Evolutionary conservation across 192 early-diverging fungal species (phyloP).

Genomic region (Martensiomyces pterosporus): DNA sequence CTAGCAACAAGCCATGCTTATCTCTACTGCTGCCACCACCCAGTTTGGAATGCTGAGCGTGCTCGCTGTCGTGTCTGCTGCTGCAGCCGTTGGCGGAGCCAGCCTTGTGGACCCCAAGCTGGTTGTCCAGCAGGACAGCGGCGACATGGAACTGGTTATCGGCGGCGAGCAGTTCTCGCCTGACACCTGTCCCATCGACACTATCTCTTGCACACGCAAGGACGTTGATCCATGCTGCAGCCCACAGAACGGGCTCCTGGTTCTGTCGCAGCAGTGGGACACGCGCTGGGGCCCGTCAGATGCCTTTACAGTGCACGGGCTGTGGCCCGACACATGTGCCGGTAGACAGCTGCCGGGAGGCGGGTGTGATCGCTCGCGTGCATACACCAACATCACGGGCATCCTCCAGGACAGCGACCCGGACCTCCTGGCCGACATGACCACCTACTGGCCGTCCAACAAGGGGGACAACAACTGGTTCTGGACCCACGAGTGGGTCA

Average conservation of each 20-base stretch:
- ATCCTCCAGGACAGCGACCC: slow-evolving; percentile 47
- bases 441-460: slow-evolving; percentile 64
- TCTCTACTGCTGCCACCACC: no score
- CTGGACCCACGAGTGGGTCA: slow-evolving; percentile 78
- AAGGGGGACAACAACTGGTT: slow-evolving; percentile 74
- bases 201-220: slow-evolving; percentile 28
- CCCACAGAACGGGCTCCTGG: slow-evolving; percentile 42
- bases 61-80: no score
- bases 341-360: slow-evolving; percentile 40
- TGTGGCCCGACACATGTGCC: slow-evolving; percentile 71
- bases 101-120: no score
- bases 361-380: slow-evolving; percentile 66
- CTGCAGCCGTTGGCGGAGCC: no score
- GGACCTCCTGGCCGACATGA: slow-evolving; percentile 49
- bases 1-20: no score
- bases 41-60: no score
- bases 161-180: slow-evolving; percentile 5
- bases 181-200: slow-evolving; percentile 41
- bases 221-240: slow-evolving; percentile 48
- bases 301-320: slow-evolving; percentile 70
- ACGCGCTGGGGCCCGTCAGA: slow-evolving; percentile 54
- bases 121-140: not conserved
- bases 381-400: slow-evolving; percentile 53
- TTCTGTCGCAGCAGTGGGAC: slow-evolving; percentile 57
- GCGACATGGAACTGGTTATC: not conserved